Evolutionary conservation across 1,284 basidiomycete genomes (phyloP).

Genomic region (Ustilago trichophora): DNA sequence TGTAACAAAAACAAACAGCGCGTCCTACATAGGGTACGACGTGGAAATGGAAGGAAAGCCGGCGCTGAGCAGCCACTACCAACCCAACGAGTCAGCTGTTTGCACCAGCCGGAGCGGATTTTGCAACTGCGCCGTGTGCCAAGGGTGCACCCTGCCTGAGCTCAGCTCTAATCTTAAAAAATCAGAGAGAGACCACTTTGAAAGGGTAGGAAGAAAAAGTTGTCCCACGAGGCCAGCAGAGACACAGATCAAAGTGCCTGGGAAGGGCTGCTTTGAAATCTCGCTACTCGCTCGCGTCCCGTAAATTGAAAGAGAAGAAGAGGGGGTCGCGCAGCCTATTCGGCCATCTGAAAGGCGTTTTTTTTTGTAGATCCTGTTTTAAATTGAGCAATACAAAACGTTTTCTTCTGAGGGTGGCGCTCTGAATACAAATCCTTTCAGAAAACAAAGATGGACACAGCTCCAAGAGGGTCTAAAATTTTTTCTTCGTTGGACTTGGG

Average conservation of each 20-base stretch:
- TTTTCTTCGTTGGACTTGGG: too few species aligned
- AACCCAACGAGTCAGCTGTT: background rate
- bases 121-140: too few species aligned
- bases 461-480: too few species aligned
- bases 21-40: too few species aligned
- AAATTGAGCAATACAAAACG: constrained; percentile 3
- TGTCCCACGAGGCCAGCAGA: background rate
- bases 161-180: constrained; percentile 1
- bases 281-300: background rate
- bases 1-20: constrained; percentile 1
- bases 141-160: background rate
- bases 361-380: too few species aligned
- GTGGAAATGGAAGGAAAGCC: background rate
- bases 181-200: too few species aligned
- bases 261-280: background rate
- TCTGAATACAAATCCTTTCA: constrained; percentile 2
- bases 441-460: too few species aligned
- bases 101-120: too few species aligned
- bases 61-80: background rate
- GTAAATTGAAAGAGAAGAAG: background rate
- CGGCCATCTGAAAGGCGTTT: too few species aligned
- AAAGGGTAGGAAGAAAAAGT: too few species aligned
- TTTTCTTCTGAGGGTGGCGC: constrained; percentile 4
- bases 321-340: background rate
- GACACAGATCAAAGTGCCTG: too few species aligned